phyloP scores from a whole-genome alignment of 108 stramenopile species.

The Cafeteria roenbergensis region DNA sequence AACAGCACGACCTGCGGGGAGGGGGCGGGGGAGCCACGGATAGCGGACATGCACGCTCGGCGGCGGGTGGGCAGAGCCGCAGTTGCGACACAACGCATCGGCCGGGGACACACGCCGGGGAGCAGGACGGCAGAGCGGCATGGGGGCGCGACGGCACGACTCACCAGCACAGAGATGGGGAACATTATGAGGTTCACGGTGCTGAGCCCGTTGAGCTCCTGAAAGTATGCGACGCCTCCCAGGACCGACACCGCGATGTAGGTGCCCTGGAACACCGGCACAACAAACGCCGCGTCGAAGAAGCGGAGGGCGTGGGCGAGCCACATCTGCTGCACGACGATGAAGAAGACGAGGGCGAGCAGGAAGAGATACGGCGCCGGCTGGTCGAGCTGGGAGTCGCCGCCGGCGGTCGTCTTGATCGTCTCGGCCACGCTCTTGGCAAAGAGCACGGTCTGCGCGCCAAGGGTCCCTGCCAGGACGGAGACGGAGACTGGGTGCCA shows the following conservation, averaged over 20 bases:
- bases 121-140: too few species aligned
- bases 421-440: constrained; percentile 26
- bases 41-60: too few species aligned
- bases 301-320: constrained; percentile 13
- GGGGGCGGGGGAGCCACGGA: too few species aligned
- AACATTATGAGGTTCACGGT: neutral
- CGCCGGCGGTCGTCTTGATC: constrained; percentile 14
- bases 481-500: constrained; percentile 18
- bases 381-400: constrained; percentile 13
- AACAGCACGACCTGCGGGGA: too few species aligned
- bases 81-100: too few species aligned
- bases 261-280: constrained; percentile 24
- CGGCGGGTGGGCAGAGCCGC: too few species aligned
- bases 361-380: constrained; percentile 15
- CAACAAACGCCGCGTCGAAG: constrained; percentile 20
- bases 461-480: constrained; percentile 11
- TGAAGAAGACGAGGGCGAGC: constrained; percentile 13
- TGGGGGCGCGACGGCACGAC: too few species aligned
- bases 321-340: constrained; percentile 22
- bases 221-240: constrained; percentile 18
- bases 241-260: constrained; percentile 21
- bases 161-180: neutral
- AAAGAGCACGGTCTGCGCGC: constrained; percentile 23
- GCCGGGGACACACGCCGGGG: too few species aligned
- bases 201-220: constrained; percentile 11